A percentile compares a stretch with the other conserved stretches of the same genome.
phyloP scores from a whole-genome alignment of 805 yeast genomes.

The Candida vartiovaarae region DNA sequence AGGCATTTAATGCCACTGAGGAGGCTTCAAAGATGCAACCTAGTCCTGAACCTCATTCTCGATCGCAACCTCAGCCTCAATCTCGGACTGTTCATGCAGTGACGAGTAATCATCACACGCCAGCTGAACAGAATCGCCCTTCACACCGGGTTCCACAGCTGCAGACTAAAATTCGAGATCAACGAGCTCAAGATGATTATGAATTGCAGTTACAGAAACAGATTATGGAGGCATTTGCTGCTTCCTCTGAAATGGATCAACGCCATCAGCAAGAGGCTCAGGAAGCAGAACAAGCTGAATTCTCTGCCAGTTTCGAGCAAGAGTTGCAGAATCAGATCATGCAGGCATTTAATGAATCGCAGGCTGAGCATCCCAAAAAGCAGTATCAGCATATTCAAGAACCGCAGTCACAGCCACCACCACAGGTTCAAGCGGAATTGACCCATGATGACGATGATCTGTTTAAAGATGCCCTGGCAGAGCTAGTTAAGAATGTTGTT shows the following conservation, averaged over 20 bases:
- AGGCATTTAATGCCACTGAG: slow-evolving; percentile 8
- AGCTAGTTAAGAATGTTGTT: slow-evolving; percentile 49
- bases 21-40: background rate
- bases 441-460: slow-evolving; percentile 25
- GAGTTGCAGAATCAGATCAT: slow-evolving; percentile 19
- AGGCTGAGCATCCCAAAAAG: slow-evolving; percentile 1
- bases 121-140: background rate
- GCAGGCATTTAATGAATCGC: slow-evolving; percentile 14
- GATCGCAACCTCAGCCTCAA: background rate
- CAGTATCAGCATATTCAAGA: background rate
- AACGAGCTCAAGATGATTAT: slow-evolving; percentile 6
- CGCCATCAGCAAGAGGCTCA: slow-evolving; percentile 7
- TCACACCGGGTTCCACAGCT: background rate
- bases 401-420: slow-evolving; percentile 1
- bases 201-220: slow-evolving; percentile 19
- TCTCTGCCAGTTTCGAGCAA: slow-evolving; percentile 12
- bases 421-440: background rate
- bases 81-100: too few species aligned
- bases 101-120: background rate
- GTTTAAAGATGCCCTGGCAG: slow-evolving; percentile 46
- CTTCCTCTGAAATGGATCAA: slow-evolving; percentile 8
- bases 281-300: slow-evolving; percentile 1
- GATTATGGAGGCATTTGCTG: slow-evolving; percentile 19
- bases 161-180: background rate
- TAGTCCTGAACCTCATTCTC: background rate